Base-by-base conservation (phyloP, 2,329 filamentous ascomycete species). In the Fusarium hostae region DNA sequence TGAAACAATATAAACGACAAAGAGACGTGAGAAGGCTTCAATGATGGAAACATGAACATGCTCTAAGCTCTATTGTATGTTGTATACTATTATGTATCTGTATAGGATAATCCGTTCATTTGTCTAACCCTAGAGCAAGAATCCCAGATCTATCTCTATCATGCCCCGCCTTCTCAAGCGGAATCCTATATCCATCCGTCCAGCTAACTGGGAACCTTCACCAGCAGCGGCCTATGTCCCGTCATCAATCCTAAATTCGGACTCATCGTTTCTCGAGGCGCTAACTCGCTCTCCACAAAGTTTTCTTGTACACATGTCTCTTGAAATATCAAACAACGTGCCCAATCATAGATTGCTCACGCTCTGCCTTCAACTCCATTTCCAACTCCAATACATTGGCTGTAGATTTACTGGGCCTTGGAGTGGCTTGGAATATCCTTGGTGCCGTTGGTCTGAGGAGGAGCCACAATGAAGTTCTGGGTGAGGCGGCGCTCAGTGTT, bases 401-500 rank as follows among this genome's bases (percentile, higher is more conserved):
- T 70, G 24, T n/a, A 24, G 13, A 66, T 71, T 78, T 44, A 78
- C 74, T 43, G 76, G 76, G 65, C 77, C 75, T 81, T 79, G 48
- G 78, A 81, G 37, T 80, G 82, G 43, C 77, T 79, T 37, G 85
- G 84, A 32, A 86, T 73, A 40, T 79, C 75, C 68, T 74, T 76
- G 47, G 73, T 73, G 58, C 78, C 80, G 68, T 81, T 83, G 63
- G 79, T 81, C 67, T 78, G 73, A 55, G 77, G 81, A 66, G 78
- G 73, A 61, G 76, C 71, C 71, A 81, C 83, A 68, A 78, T 77
- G 68, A 85, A 87, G 43, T 76, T 77, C 78, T 87, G 85, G 52
- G 86, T 84, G 50, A 83, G 75, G 24, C 81, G 81, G 69, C 77
- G 78, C 79, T 83, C 81, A 47, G 67, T 77, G 86, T 94, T 94